Conservation (phyloP, 345 rosid genomes). For the Citrus cavaleriei region DNA sequence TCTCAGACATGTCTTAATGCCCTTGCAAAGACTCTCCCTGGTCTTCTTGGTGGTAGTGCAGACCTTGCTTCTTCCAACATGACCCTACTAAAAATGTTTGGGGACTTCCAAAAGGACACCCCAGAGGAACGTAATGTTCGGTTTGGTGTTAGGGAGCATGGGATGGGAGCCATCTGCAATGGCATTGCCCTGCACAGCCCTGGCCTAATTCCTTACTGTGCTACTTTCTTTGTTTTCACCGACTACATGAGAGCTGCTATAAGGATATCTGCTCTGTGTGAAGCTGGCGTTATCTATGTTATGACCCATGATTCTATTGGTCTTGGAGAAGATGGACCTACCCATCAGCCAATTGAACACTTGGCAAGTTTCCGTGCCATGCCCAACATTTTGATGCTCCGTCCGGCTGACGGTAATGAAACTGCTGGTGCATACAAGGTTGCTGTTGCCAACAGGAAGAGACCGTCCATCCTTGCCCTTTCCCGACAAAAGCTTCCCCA, state of each 20-base stretch:
- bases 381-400: conserved; percentile 95
- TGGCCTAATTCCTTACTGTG: conserved; percentile 93
- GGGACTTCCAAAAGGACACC: conserved; percentile 87
- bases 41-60: conserved; percentile 96
- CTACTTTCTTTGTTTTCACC: conserved; percentile 99
- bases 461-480: conserved; percentile 85
- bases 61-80: conserved; percentile 99
- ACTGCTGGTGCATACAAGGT: conserved; percentile 95
- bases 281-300: conserved; percentile 92
- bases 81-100: conserved; percentile 85
- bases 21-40: conserved; percentile 74
- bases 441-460: conserved; percentile 72
- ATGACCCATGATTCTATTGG: conserved; percentile 99
- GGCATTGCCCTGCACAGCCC: conserved; percentile 94
- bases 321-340: conserved; percentile 99
- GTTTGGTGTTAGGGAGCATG: conserved; percentile 97
- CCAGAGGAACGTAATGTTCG: conserved; percentile 90
- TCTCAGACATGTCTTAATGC: conserved; percentile 91
- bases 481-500: conserved; percentile 93
- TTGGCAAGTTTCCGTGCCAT: conserved; percentile 98
- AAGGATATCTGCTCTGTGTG: conserved; percentile 78
- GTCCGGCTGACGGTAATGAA: conserved; percentile 98
- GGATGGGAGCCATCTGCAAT: conserved; percentile 95
- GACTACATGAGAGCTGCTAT: conserved; percentile 99
- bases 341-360: conserved; percentile 98